These are phyloP conservation scores for Eustoma russellianum DNA, from an alignment of 257 asterid species.

Conservation along the genomic window DNA sequence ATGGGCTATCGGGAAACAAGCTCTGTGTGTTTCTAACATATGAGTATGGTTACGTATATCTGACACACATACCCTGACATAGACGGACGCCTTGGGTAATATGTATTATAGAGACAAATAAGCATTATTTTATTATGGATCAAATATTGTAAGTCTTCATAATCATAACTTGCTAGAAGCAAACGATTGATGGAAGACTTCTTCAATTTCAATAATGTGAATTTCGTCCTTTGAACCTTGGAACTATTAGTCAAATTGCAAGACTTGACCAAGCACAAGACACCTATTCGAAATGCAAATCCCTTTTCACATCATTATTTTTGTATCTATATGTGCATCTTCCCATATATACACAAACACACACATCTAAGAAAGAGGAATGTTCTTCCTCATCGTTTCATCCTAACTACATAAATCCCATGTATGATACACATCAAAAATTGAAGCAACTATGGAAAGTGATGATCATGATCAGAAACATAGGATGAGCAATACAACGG, in stretches of 20 bases:
- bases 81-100: too few relatives aligned
- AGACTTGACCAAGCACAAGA: conserved; percentile 50
- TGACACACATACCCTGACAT: too few relatives aligned
- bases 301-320: conserved; percentile 1
- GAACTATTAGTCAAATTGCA: conserved; percentile 43
- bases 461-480: too few relatives aligned
- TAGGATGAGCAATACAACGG: conserved; percentile 32
- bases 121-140: neutral
- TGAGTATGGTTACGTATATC: too few relatives aligned
- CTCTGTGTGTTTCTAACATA: too few relatives aligned
- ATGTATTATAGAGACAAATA: too few relatives aligned
- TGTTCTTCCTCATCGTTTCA: too few relatives aligned
- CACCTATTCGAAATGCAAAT: neutral
- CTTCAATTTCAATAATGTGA: conserved; percentile 23
- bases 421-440: neutral
- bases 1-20: too few relatives aligned
- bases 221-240: conserved; percentile 20
- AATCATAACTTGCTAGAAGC: conserved; percentile 17
- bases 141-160: conserved; percentile 8
- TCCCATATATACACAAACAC: conserved; percentile 5
- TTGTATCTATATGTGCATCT: conserved; percentile 14
- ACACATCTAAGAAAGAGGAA: conserved; percentile 3
- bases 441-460: neutral
- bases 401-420: neutral
- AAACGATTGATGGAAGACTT: conserved; percentile 36